phyloP scores from a whole-genome alignment of 2,329 filamentous ascomycete genomes.

The Claviceps pazoutovae region DNA sequence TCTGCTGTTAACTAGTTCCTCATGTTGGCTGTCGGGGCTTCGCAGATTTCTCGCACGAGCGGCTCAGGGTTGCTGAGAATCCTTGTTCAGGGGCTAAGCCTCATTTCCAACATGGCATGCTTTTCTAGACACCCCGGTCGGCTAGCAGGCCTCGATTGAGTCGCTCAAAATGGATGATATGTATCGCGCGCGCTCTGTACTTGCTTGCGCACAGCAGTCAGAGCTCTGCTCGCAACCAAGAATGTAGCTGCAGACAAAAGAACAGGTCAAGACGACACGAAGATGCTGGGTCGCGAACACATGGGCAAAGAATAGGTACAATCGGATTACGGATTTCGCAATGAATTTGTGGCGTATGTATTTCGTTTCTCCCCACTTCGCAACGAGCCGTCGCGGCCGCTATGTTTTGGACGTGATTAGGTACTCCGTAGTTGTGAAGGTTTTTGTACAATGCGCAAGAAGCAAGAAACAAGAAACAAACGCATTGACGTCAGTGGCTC shows the following conservation, averaged over 20 bases:
- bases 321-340: background rate
- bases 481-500: background rate
- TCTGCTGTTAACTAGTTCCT: background rate
- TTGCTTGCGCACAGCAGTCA: background rate
- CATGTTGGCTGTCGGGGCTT: background rate
- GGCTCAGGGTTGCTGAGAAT: background rate
- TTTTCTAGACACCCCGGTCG: background rate
- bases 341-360: background rate
- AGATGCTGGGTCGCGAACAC: background rate
- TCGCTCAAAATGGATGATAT: background rate
- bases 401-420: background rate
- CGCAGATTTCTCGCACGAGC: background rate
- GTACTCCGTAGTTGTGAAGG: background rate
- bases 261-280: background rate
- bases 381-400: constrained; percentile 1
- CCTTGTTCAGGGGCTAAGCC: constrained; percentile 5
- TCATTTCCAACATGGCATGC: constrained; percentile 3
- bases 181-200: background rate
- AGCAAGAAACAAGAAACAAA: background rate
- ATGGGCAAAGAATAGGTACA: background rate
- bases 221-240: background rate
- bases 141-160: background rate
- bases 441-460: background rate
- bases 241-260: background rate
- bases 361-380: background rate